These are phyloP conservation scores for Candida maesae DNA, from an alignment of 805 yeast species.

Conservation along the genomic window DNA sequence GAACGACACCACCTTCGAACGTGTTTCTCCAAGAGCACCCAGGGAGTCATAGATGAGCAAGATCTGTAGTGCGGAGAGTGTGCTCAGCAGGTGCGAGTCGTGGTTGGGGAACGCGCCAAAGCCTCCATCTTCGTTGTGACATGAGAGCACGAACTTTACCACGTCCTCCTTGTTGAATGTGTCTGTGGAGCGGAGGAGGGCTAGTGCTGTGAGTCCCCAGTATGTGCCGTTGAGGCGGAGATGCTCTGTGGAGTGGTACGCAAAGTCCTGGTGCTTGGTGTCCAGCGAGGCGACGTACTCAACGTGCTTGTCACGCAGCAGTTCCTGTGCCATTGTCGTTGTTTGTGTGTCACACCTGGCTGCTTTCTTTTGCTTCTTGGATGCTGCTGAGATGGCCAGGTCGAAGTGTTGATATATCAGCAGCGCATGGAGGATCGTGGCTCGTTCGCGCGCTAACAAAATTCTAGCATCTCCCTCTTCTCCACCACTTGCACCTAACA, in stretches of 20 bases:
- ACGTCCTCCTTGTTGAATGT: constrained; percentile 62
- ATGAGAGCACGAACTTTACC: constrained; percentile 61
- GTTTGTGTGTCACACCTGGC: neutral
- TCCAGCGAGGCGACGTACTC: constrained; percentile 53
- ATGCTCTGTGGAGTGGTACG: constrained; percentile 90
- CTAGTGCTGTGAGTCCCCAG: constrained; percentile 88
- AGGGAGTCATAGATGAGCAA: constrained; percentile 62
- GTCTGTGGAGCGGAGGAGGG: constrained; percentile 50
- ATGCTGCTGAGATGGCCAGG: no score
- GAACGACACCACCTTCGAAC: constrained; percentile 31
- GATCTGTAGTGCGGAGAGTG: constrained; percentile 84
- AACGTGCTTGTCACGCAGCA: constrained; percentile 49
- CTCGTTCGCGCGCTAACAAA: no score
- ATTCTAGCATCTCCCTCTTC: no score
- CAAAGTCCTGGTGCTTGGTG: constrained; percentile 52
- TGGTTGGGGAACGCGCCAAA: constrained; percentile 89
- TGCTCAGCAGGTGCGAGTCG: constrained; percentile 82
- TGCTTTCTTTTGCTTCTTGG: no score
- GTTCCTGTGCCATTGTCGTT: neutral
- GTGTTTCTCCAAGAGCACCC: constrained; percentile 35
- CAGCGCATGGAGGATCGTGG: no score
- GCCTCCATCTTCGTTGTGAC: constrained; percentile 69
- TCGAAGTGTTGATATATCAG: no score
- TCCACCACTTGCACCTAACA: no score
- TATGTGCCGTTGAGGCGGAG: constrained; percentile 86